Percentiles rank a stretch among this genome's conserved stretches.
These are phyloP conservation scores for Sugiyamaella qingdaonensis DNA, from an alignment of 805 yeast genomes.

Conservation along the genomic window DNA sequence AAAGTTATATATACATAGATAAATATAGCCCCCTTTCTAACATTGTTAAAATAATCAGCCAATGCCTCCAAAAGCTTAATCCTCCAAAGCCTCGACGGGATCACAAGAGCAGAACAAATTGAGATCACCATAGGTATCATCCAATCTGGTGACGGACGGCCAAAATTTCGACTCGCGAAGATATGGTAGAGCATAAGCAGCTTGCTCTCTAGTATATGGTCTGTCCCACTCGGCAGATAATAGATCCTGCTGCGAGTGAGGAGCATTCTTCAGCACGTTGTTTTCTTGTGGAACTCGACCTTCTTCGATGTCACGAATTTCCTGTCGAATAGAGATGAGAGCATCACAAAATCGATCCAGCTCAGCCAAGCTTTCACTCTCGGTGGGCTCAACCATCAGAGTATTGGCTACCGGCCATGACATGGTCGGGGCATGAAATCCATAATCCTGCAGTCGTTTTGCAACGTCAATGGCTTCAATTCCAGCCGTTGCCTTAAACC, in stretches of 20 bases:
- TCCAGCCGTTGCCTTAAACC: slow-evolving; percentile 65
- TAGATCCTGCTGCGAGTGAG: slow-evolving; percentile 82
- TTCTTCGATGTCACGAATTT: slow-evolving; percentile 66
- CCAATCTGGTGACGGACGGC: slow-evolving; percentile 92
- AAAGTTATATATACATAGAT: background rate
- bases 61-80: background rate
- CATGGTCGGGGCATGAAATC: slow-evolving; percentile 98
- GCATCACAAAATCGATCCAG: slow-evolving; percentile 88
- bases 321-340: slow-evolving; percentile 74
- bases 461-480: slow-evolving; percentile 96
- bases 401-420: slow-evolving; percentile 99
- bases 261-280: slow-evolving; percentile 77
- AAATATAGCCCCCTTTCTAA: background rate
- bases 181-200: slow-evolving; percentile 85
- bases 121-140: slow-evolving; percentile 92
- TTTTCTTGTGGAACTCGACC: slow-evolving; percentile 51
- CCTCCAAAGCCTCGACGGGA: slow-evolving; percentile 16
- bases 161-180: slow-evolving; percentile 78
- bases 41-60: background rate
- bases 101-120: slow-evolving; percentile 87
- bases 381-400: slow-evolving; percentile 97
- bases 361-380: slow-evolving; percentile 84
- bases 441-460: slow-evolving; percentile 94
- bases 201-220: slow-evolving; percentile 88
- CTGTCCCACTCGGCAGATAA: slow-evolving; percentile 74